Percentiles rank a stretch among this genome's conserved stretches.
phyloP scores from a whole-genome alignment of 345 rosid species.

The Eucalyptus cloeziana region DNA sequence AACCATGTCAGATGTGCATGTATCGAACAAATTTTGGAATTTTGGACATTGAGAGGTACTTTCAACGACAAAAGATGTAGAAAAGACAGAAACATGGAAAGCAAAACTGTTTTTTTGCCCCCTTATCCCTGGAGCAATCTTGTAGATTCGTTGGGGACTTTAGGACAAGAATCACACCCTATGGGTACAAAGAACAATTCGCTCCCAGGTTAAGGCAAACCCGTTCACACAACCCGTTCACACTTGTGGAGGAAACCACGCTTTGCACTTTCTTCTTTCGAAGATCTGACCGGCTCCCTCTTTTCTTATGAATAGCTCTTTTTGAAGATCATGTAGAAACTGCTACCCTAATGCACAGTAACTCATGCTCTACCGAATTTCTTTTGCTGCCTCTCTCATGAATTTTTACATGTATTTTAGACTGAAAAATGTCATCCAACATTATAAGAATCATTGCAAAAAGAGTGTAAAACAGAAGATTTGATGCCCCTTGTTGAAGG shows the following conservation, averaged over 20 bases:
- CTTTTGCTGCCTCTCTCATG: not conserved
- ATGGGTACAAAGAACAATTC: not conserved
- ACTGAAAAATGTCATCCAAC: not conserved
- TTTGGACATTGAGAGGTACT: not conserved
- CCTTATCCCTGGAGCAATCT: not conserved
- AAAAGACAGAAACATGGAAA: not conserved
- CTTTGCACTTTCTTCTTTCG: not conserved
- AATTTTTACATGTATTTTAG: not conserved
- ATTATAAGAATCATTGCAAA: not conserved
- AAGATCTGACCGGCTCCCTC: not conserved
- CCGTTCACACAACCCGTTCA: not conserved
- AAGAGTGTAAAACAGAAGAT: not conserved
- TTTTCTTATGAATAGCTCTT: not conserved
- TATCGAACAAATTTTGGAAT: not conserved
- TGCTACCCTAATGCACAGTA: not conserved
- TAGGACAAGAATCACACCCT: not conserved
- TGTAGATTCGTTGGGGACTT: not conserved
- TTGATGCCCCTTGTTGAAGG: not conserved
- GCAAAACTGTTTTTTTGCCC: too few species aligned
- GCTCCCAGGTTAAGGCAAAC: not conserved
- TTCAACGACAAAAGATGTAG: not conserved
- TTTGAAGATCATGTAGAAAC: not conserved
- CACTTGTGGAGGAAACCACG: not conserved
- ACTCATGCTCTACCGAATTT: not conserved
- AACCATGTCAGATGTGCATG: not conserved